These are phyloP conservation scores for Rheum nobile DNA, from an alignment of 148 eudicot genomes.

Conservation along the genomic window DNA sequence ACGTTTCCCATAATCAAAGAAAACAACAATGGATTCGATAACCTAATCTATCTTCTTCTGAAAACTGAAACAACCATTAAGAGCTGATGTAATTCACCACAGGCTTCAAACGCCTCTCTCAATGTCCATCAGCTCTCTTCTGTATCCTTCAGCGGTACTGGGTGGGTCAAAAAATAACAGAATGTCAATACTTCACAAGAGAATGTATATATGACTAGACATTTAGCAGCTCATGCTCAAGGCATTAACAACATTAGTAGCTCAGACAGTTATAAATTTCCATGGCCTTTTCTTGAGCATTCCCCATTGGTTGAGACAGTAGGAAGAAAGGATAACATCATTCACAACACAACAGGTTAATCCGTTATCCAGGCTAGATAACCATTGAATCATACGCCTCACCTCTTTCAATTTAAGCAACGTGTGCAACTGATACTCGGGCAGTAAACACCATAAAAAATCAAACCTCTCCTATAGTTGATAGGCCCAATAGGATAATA, in stretches of 20 bases:
- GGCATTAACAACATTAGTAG: neutral
- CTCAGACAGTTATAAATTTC: too few relatives aligned
- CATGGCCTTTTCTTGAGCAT: too few relatives aligned
- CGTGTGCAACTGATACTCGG: neutral
- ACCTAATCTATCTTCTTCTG: neutral
- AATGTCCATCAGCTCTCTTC: neutral
- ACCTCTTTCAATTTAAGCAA: neutral
- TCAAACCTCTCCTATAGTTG: neutral
- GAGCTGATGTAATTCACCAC: neutral
- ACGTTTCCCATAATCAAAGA: neutral
- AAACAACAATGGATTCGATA: neutral
- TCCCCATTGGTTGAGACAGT: too few relatives aligned
- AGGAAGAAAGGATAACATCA: neutral
- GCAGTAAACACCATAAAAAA: too few relatives aligned
- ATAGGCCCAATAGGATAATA: neutral
- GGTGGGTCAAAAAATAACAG: neutral
- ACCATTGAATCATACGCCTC: too few relatives aligned
- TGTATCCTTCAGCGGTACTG: conserved; percentile 1
- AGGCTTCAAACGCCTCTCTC: conserved; percentile 4
- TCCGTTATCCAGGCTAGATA: too few relatives aligned
- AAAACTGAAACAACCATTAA: neutral
- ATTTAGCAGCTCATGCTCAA: neutral
- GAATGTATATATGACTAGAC: neutral
- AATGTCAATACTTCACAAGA: neutral
- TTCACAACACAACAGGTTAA: too few relatives aligned